Evolutionary conservation across 495 filamentous ascomycete species (phyloP).

Genomic region (Penicillium samsonianum): DNA sequence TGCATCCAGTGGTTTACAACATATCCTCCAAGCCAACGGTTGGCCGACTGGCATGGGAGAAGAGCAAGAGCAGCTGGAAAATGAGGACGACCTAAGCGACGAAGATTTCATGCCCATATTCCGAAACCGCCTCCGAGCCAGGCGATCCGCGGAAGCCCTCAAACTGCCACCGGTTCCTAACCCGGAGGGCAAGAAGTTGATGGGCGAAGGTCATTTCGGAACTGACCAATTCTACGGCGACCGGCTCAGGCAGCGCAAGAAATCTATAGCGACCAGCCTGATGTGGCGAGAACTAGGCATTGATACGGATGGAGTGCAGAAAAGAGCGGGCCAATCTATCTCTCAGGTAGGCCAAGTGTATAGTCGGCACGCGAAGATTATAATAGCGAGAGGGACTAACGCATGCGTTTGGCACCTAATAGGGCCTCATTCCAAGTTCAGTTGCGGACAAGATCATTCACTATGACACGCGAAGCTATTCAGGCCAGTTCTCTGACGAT

Average conservation of each 20-base stretch:
- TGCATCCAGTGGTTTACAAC: slow-evolving; percentile 38
- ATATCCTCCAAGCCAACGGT: slow-evolving; percentile 40
- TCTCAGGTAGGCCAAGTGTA: slow-evolving; percentile 54
- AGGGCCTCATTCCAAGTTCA: slow-evolving; percentile 68
- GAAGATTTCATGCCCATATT: slow-evolving; percentile 23
- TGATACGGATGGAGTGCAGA: slow-evolving; percentile 51
- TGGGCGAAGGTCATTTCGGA: slow-evolving; percentile 79
- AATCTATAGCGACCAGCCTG: slow-evolving; percentile 62
- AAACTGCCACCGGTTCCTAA: slow-evolving; percentile 77
- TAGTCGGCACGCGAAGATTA: too few relatives aligned
- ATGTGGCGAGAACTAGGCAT: slow-evolving; percentile 80
- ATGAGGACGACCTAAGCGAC: slow-evolving; percentile 30
- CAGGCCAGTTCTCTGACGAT: slow-evolving; percentile 94
- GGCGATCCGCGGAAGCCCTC: slow-evolving; percentile 35
- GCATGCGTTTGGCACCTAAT: slow-evolving; percentile 2
- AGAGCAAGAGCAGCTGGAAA: slow-evolving; percentile 3
- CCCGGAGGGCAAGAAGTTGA: slow-evolving; percentile 70
- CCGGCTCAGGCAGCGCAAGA: slow-evolving; percentile 56
- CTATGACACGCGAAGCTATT: slow-evolving; percentile 82
- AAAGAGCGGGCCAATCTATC: slow-evolving; percentile 61
- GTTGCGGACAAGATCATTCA: slow-evolving; percentile 86
- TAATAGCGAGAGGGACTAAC: background rate
- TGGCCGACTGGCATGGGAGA: slow-evolving; percentile 26
- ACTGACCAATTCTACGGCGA: slow-evolving; percentile 54
- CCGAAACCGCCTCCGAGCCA: slow-evolving; percentile 24